Evolutionary conservation across 305 asterid species (phyloP).

Genomic region (Solanum hybrid): DNA sequence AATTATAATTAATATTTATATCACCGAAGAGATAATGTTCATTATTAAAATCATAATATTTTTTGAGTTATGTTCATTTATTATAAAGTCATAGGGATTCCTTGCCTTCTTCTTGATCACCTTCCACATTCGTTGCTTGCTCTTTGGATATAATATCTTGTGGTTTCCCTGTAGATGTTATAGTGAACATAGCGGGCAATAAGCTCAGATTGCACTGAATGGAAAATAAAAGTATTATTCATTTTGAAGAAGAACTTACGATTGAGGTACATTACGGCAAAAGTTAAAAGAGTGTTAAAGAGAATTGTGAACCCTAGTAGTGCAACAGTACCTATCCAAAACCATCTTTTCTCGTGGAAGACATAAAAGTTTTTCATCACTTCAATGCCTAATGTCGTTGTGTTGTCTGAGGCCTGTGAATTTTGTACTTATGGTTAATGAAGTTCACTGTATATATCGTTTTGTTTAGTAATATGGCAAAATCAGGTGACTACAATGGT

Average conservation of each 20-base stretch:
- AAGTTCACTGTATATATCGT: background rate
- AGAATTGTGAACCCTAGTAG: constrained; percentile 25
- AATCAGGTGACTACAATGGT: background rate
- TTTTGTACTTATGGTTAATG: background rate
- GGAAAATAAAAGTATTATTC: no score
- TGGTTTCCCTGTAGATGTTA: no score
- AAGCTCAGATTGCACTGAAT: no score
- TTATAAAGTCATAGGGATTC: background rate
- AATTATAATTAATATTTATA: background rate
- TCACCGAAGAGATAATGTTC: no score
- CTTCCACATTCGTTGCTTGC: no score
- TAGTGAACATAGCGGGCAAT: no score
- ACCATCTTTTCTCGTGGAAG: constrained; percentile 32
- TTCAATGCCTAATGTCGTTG: constrained; percentile 43
- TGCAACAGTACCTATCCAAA: constrained; percentile 50
- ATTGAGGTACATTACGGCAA: no score
- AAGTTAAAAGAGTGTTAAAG: no score
- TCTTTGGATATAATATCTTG: no score
- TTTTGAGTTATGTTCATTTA: constrained; percentile 43
- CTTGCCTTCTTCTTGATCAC: no score
- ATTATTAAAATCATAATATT: background rate
- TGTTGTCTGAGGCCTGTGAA: constrained; percentile 49
- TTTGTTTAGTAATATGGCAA: background rate
- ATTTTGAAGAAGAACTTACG: no score
- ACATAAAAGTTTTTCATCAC: constrained; percentile 47